phyloP scores from a whole-genome alignment of 1,139 yeast species.

The Saccharomyces uvarum region DNA sequence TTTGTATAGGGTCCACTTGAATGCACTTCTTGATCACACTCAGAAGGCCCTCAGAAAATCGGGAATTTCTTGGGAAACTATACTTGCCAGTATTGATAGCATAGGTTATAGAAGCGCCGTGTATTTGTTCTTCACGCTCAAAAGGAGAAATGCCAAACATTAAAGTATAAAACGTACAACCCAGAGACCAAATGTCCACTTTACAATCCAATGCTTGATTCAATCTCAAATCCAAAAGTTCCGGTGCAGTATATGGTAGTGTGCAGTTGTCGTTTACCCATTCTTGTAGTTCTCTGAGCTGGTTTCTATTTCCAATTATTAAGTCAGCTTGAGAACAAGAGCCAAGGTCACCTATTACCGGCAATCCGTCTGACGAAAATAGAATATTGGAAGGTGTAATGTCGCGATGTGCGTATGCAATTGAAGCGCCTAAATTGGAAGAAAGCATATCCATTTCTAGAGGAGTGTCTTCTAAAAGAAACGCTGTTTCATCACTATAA shows the following conservation, averaged over 20 bases:
- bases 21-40: slow-evolving; percentile 54
- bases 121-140: slow-evolving; percentile 70
- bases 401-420: slow-evolving; percentile 73
- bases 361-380: slow-evolving; percentile 64
- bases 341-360: slow-evolving; percentile 80
- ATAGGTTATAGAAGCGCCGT: slow-evolving; percentile 73
- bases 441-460: slow-evolving; percentile 19
- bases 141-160: slow-evolving; percentile 81
- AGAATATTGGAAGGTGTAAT: slow-evolving; percentile 84
- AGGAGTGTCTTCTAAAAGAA: slow-evolving; percentile 23
- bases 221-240: slow-evolving; percentile 67
- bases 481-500: slow-evolving; percentile 22
- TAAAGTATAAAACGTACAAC: slow-evolving; percentile 71
- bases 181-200: slow-evolving; percentile 86
- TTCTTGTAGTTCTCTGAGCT: slow-evolving; percentile 72
- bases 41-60: slow-evolving; percentile 50
- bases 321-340: slow-evolving; percentile 63
- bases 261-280: slow-evolving; percentile 82
- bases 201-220: slow-evolving; percentile 57
- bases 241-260: slow-evolving; percentile 85
- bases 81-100: slow-evolving; percentile 71
- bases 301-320: slow-evolving; percentile 49
- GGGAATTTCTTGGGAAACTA: slow-evolving; percentile 49
- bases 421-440: slow-evolving; percentile 29
- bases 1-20: slow-evolving; percentile 45